Evolutionary conservation across 2,329 filamentous ascomycete species (phyloP), one percentile per base, ranked within the genome.

Genomic region (Fusarium decemcellulare): DNA sequence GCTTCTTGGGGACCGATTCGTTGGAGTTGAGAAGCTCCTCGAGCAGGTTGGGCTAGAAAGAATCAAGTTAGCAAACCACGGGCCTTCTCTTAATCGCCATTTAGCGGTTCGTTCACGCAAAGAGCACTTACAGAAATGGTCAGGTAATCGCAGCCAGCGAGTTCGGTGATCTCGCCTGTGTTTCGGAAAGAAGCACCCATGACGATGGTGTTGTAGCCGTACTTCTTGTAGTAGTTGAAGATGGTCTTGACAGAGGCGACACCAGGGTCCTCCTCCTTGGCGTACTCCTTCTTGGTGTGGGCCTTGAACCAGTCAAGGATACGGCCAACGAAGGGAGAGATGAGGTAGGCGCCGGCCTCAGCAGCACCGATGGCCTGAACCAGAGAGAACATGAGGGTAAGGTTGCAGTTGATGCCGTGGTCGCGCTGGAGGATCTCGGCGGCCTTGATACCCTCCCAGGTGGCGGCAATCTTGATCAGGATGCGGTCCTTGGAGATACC

Each of bases 221-320:
- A 34, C 32, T 98, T 98, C 93, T 99, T 99, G 92, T 99, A 99
- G 93, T 99, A 99, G 90, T 99, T 96, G 91, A 92, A 99, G 87
- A 99, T 99, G 83, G 78, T 81, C 88, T 95, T 89, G 80, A 99
- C 96, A 73, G 92, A 95, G 86, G 93, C 89, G 83, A 99, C 96
- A 87, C 96, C 96, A 61, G 96, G 96, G 87, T 99, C 96, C 82
- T 97, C 93, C 83, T 93, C 86, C 82, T 94, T 89, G 81, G 87
- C 79, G 91, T 95, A 99, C 74, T 96, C 93, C 90, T 97, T 95
- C 91, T 97, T 97, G 83, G 91, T 93, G 76, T 91, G 86, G 64
- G 93, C 93, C 93, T 99, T 99, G 93, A 92, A 98, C 95, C 95
- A 99, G 87, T 99, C 96, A 75, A 99, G 93, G 81, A 99, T 99